Evolutionary conservation across 495 filamentous ascomycete genomes (phyloP), one percentile per base, ranked within the genome.

Genomic region (Xylaria longipes): DNA sequence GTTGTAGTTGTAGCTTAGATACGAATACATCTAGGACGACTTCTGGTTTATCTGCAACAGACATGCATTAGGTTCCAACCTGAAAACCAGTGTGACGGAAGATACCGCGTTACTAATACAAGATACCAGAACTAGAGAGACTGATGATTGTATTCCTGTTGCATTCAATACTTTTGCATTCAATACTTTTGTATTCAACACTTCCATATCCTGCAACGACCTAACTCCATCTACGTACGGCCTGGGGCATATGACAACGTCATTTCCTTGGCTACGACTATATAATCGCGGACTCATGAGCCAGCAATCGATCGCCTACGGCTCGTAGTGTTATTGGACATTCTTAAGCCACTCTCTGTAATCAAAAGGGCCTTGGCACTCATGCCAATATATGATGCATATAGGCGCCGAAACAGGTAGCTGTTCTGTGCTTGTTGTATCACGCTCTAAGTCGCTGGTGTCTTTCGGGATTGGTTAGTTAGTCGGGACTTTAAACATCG

Each of bases 1-100:
- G 25, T 29, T 29, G 62, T 65, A 65, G 25, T 29, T 63, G 41
- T 65, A 65, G 41, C 62, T 63, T 46, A 65, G 62, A 39, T 33
- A 46, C 12, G 41, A 65, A 65, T 65, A 65, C 41, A 65, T 31
- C 25, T 33, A 65, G 37, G 14, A 56, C 11, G 27, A 54, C 8
- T 54, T 15, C 11, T 54, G 50, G 22, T 27, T 27, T 25, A 15
- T 15, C 25, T 54, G 22, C 7, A 54, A 25, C n/a, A 9, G 3
- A 25, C n/a, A 6, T 25, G n/a, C 7, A 25, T 9, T 25, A 50
- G 8, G 8, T 6, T 11, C n/a, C 46, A 3, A 50, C 25, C 25
- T 50, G 46, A 46, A 20, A 46, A 46, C 7, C 45, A 11, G 14
- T 5, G 12, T 43, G 12, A 43, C 11, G 41, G 14, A 43, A 43